Conservation (phyloP, 371 early-diverging fungal species). For the Zopfochytrium polystomum region DNA sequence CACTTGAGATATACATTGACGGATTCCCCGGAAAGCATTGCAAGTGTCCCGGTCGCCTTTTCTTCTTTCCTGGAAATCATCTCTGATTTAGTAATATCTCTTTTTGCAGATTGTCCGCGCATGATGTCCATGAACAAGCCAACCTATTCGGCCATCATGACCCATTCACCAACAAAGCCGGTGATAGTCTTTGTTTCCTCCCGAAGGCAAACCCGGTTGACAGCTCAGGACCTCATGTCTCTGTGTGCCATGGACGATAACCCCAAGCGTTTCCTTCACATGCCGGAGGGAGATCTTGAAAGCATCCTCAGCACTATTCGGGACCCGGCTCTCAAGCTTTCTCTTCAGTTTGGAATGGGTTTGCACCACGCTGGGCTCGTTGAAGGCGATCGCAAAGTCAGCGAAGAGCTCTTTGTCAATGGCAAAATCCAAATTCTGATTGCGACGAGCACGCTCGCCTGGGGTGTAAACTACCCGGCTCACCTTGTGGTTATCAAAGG, state of each 20-base stretch:
- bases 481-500: conserved; percentile 98
- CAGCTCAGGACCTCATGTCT: conserved; percentile 90
- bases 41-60: conserved; percentile 46
- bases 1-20: conserved; percentile 92
- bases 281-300: conserved; percentile 80
- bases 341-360: conserved; percentile 94
- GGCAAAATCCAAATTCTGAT: conserved; percentile 94
- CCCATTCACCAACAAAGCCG: conserved; percentile 87
- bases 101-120: conserved; percentile 62
- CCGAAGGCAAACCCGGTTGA: conserved; percentile 89
- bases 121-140: conserved; percentile 98
- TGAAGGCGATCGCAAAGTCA: conserved; percentile 79
- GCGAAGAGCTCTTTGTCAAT: conserved; percentile 91
- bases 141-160: conserved; percentile 86
- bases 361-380: conserved; percentile 98
- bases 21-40: conserved; percentile 93
- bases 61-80: not conserved
- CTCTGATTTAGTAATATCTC: conserved; percentile 2
- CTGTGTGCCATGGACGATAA: conserved; percentile 88
- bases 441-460: conserved; percentile 97
- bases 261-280: conserved; percentile 84
- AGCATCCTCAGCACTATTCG: conserved; percentile 59
- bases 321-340: conserved; percentile 72
- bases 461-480: conserved; percentile 99
- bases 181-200: conserved; percentile 97